Evolutionary conservation across 1,284 basidiomycete species (phyloP).

Genomic region (Melampsora larici-populina): DNA sequence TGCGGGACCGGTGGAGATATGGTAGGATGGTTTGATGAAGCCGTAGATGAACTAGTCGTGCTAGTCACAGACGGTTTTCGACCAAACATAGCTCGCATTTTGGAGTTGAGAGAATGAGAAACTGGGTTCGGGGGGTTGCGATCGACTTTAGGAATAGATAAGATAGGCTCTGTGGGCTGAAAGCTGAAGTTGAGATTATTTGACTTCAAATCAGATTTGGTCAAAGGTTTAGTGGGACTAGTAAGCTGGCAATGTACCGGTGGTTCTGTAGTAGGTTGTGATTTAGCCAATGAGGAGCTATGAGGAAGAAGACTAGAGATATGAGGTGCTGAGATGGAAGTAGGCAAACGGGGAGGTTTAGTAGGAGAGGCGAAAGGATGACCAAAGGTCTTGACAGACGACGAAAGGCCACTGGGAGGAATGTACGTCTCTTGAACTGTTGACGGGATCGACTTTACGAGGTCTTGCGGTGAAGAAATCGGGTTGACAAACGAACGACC

Average conservation of each 20-base stretch:
- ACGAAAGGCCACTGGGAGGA: neutral
- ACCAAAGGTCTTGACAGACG: neutral
- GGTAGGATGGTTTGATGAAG: neutral
- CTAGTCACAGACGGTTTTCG: neutral
- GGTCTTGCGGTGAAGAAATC: neutral
- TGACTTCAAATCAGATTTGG: neutral
- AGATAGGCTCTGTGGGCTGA: neutral
- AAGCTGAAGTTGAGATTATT: neutral
- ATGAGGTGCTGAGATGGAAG: conserved; percentile 1
- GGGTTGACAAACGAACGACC: neutral
- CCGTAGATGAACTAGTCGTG: neutral
- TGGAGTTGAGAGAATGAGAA: neutral
- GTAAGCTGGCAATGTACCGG: neutral
- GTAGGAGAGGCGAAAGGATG: conserved; percentile 1
- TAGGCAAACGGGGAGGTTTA: neutral
- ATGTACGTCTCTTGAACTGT: neutral
- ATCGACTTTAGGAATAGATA: neutral
- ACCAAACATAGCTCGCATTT: neutral
- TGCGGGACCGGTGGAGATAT: neutral
- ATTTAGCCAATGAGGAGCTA: neutral
- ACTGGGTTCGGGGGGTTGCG: neutral
- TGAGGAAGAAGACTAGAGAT: neutral
- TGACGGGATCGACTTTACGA: neutral
- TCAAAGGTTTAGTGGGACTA: neutral
- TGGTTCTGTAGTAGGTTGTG: neutral